Percentiles rank a stretch among this genome's conserved stretches.
Evolutionary conservation across 257 asterid species (phyloP).

Genomic region (Solanum chaucha): DNA sequence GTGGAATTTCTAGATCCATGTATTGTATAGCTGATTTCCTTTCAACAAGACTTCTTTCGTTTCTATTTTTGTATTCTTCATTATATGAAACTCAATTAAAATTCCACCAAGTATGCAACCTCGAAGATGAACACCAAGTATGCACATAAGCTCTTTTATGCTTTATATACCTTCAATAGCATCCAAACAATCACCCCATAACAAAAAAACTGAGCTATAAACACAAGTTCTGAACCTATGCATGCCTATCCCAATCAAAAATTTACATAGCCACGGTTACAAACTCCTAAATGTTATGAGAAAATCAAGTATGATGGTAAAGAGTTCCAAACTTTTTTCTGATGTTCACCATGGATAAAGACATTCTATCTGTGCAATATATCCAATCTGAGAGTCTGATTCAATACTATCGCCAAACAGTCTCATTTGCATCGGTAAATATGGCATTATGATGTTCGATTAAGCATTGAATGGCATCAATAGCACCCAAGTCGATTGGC

Average conservation of each 20-base stretch:
- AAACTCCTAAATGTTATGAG: neutral
- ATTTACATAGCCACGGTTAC: conserved; percentile 3
- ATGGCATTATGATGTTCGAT: conserved; percentile 73
- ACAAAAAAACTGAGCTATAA: neutral
- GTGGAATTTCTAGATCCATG: neutral
- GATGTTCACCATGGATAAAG: neutral
- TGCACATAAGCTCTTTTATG: neutral
- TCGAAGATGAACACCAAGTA: neutral
- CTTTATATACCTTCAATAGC: neutral
- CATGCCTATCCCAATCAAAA: neutral
- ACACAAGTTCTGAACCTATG: neutral
- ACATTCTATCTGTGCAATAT: conserved; percentile 22
- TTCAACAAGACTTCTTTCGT: neutral
- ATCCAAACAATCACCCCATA: neutral
- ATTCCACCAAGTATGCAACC: neutral
- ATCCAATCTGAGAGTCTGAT: neutral
- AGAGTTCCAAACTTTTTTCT: neutral
- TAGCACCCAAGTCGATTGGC: conserved; percentile 59
- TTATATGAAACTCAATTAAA: neutral
- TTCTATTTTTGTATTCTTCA: neutral
- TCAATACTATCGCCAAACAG: conserved; percentile 52
- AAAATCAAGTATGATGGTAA: neutral
- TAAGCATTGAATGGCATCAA: conserved; percentile 83
- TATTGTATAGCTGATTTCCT: neutral
- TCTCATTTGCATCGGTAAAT: conserved; percentile 78